Percentiles rank a stretch among this genome's conserved stretches.
phyloP scores from a whole-genome alignment of 371 early-diverging fungal genomes.

The Rhizopus delemar region DNA sequence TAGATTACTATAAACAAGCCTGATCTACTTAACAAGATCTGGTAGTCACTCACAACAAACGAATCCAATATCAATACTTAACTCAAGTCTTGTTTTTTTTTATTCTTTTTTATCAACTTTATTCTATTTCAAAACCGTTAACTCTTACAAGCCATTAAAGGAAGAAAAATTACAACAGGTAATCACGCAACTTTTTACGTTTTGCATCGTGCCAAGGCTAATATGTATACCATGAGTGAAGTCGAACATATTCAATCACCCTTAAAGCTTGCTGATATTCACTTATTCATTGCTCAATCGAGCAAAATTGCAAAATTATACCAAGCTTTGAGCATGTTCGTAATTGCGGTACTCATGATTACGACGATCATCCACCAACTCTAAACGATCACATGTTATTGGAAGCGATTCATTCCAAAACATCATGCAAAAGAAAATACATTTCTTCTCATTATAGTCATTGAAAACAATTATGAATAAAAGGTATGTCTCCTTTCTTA shows the following conservation, averaged over 20 bases:
- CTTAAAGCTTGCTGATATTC: slow-evolving; percentile 18
- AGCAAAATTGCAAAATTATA: slow-evolving; percentile 23
- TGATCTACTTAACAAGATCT: no score
- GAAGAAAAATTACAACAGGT: no score
- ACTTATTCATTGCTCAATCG: slow-evolving; percentile 23
- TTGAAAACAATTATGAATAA: slow-evolving; percentile 8
- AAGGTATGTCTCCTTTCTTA: slow-evolving; percentile 1
- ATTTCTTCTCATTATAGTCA: slow-evolving; percentile 16
- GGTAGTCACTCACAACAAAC: no score
- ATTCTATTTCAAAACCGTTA: no score
- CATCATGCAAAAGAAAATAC: slow-evolving; percentile 21
- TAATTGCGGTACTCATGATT: slow-evolving; percentile 18
- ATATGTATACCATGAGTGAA: slow-evolving; percentile 30
- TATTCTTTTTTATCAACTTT: no score
- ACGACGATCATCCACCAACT: slow-evolving; percentile 17
- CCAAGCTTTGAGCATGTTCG: slow-evolving; percentile 23
- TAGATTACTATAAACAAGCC: no score
- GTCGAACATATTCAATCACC: slow-evolving; percentile 24
- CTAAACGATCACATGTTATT: slow-evolving; percentile 15
- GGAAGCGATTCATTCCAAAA: slow-evolving; percentile 12
- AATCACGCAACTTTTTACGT: slow-evolving; percentile 31
- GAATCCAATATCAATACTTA: no score
- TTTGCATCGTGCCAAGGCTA: slow-evolving; percentile 15
- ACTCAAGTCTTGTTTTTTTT: no score
- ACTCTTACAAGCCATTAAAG: no score